Evolutionary conservation across 306 rosid genomes (phyloP).

Genomic region (Lupinus albus): DNA sequence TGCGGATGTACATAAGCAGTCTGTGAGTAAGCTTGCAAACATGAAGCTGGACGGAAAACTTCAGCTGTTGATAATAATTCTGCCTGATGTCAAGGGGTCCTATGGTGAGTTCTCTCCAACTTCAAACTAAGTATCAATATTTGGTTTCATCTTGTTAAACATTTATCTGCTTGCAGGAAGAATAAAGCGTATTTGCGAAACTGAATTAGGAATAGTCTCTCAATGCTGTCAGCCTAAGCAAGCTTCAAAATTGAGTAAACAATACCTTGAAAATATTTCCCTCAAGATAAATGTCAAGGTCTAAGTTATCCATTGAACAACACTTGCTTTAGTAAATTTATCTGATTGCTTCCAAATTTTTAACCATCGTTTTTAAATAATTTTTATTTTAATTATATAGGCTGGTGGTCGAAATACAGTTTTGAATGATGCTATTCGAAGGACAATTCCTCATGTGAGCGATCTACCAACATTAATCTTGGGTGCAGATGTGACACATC

Average conservation of each 20-base stretch:
- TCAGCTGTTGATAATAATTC: slow-evolving; percentile 63
- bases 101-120: slow-evolving; percentile 57
- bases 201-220: slow-evolving; percentile 81
- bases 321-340: background rate
- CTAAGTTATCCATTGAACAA: background rate
- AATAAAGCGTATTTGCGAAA: slow-evolving; percentile 78
- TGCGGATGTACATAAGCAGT: slow-evolving; percentile 36
- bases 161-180: slow-evolving; percentile 44
- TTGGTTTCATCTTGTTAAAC: background rate
- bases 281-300: slow-evolving; percentile 91
- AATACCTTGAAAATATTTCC: slow-evolving; percentile 76
- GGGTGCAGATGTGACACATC: slow-evolving; percentile 91
- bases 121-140: background rate
- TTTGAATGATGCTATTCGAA: slow-evolving; percentile 55
- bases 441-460: slow-evolving; percentile 53
- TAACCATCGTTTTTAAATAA: background rate
- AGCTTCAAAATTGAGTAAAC: slow-evolving; percentile 38
- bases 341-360: background rate
- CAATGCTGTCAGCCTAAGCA: slow-evolving; percentile 71
- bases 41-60: slow-evolving; percentile 35
- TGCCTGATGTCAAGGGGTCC: slow-evolving; percentile 64
- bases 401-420: slow-evolving; percentile 76
- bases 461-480: slow-evolving; percentile 71
- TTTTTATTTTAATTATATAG: slow-evolving; percentile 39
- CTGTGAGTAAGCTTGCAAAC: slow-evolving; percentile 4